Percentiles rank a stretch among this genome's conserved stretches.
Conservation (phyloP, 768 basidiomycete genomes). For the Lactarius indigo region DNA sequence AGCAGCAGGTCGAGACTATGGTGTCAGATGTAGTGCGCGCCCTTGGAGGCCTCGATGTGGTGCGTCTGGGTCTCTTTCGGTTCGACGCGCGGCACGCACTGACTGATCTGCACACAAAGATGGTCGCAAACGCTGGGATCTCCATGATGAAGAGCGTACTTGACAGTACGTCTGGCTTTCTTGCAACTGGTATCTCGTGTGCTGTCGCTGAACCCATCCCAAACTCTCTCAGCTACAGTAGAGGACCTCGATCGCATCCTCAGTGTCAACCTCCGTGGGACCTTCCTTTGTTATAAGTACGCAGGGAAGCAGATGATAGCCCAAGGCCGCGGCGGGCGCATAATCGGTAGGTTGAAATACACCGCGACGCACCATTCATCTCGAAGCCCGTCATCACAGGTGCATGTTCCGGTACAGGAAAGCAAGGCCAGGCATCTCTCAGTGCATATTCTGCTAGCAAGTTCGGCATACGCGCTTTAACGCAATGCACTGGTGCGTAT, state of each 20-base stretch:
- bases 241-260: constrained; percentile 27
- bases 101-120: constrained; percentile 16
- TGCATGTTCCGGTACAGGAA: constrained; percentile 11
- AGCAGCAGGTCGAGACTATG: constrained; percentile 29
- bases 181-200: not conserved
- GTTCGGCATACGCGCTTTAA: constrained; percentile 33
- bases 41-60: constrained; percentile 34
- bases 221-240: constrained; percentile 16
- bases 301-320: constrained; percentile 29
- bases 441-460: constrained; percentile 33
- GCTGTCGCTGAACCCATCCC: not conserved
- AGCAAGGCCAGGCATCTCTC: constrained; percentile 16
- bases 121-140: constrained; percentile 31
- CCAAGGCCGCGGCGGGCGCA: constrained; percentile 29
- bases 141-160: constrained; percentile 17
- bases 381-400: constrained; percentile 4
- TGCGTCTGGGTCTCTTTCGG: constrained; percentile 19
- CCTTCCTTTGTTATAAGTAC: constrained; percentile 28
- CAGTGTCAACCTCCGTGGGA: constrained; percentile 25
- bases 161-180: constrained; percentile 23
- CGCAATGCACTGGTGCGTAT: constrained; percentile 28
- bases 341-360: constrained; percentile 23
- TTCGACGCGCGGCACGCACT: not conserved
- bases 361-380: not conserved
- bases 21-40: constrained; percentile 25